Conservation (phyloP, 1,139 yeast genomes). For the Yamadazyma diospyri region DNA sequence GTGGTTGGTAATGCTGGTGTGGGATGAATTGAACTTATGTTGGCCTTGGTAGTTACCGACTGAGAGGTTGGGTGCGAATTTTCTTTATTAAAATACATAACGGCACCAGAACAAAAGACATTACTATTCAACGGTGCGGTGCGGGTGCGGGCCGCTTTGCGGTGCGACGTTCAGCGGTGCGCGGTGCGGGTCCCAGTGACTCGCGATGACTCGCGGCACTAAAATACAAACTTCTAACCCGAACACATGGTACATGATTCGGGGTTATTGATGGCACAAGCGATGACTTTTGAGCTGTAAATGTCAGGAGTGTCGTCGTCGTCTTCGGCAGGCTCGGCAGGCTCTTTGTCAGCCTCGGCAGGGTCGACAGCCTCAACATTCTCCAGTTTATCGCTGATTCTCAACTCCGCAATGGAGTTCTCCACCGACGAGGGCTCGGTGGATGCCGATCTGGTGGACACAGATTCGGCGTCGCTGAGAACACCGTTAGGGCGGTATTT, state of each 20-base stretch:
- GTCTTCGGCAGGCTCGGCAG: conserved; percentile 19
- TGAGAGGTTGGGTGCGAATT: too few relatives aligned
- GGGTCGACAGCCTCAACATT: conserved; percentile 20
- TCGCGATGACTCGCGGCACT: too few relatives aligned
- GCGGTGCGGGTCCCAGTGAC: too few relatives aligned
- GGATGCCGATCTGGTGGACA: conserved; percentile 31
- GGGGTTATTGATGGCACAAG: conserved; percentile 95
- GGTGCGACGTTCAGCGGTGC: too few relatives aligned
- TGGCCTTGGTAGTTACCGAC: too few relatives aligned
- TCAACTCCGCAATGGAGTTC: conserved; percentile 45
- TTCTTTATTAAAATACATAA: too few relatives aligned
- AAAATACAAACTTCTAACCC: too few relatives aligned
- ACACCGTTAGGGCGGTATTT: conserved; percentile 28
- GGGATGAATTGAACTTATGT: too few relatives aligned
- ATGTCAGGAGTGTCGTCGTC: conserved; percentile 55
- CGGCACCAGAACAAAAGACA: too few relatives aligned
- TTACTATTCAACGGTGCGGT: too few relatives aligned
- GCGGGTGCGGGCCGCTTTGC: too few relatives aligned
- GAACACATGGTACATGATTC: conserved; percentile 99
- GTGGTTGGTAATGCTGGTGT: too few relatives aligned
- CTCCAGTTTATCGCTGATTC: conserved; percentile 19
- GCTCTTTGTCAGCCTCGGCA: conserved; percentile 17
- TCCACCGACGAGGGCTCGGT: conserved; percentile 51
- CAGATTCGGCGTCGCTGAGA: conserved; percentile 28
- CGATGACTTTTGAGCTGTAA: conserved; percentile 87